These are phyloP conservation scores for Afroboletus lepidellus DNA, from an alignment of 1,284 basidiomycete species.

Conservation along the genomic window DNA sequence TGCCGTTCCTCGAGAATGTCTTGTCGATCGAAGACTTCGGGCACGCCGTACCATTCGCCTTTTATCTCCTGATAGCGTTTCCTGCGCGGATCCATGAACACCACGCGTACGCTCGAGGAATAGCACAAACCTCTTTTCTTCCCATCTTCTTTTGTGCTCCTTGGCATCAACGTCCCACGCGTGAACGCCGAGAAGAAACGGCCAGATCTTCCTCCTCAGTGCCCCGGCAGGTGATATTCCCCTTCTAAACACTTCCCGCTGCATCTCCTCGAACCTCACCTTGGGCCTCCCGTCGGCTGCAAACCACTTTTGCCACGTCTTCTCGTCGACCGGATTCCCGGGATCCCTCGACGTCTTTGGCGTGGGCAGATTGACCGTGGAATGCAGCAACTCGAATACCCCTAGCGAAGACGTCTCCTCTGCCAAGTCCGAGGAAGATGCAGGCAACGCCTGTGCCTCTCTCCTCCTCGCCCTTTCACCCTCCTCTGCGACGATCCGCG, in stretches of 20 bases:
- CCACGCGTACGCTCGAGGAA: conserved; percentile 3
- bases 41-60: conserved; percentile 76
- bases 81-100: conserved; percentile 39
- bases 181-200: conserved; percentile 83
- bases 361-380: conserved; percentile 72
- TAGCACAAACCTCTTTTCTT: conserved; percentile 59
- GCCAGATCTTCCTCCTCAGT: conserved; percentile 79
- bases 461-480: conserved; percentile 81
- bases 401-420: conserved; percentile 78
- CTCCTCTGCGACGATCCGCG: conserved; percentile 92
- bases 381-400: conserved; percentile 85
- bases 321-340: conserved; percentile 65
- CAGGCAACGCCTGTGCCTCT: conserved; percentile 67
- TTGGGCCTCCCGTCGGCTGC: conserved; percentile 64
- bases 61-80: conserved; percentile 69
- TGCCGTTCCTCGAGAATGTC: conserved; percentile 86
- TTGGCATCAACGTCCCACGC: conserved; percentile 69
- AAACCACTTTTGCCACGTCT: conserved; percentile 74
- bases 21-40: conserved; percentile 75
- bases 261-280: conserved; percentile 67
- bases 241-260: conserved; percentile 71
- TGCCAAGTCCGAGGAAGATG: conserved; percentile 44
- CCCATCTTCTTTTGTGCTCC: conserved; percentile 57
- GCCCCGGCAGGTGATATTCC: conserved; percentile 57
- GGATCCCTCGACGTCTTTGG: conserved; percentile 75